A percentile compares a stretch with the other conserved stretches of the same genome.
Conservation (phyloP, 139 green algal genomes). For the Marvania coccoides region DNA sequence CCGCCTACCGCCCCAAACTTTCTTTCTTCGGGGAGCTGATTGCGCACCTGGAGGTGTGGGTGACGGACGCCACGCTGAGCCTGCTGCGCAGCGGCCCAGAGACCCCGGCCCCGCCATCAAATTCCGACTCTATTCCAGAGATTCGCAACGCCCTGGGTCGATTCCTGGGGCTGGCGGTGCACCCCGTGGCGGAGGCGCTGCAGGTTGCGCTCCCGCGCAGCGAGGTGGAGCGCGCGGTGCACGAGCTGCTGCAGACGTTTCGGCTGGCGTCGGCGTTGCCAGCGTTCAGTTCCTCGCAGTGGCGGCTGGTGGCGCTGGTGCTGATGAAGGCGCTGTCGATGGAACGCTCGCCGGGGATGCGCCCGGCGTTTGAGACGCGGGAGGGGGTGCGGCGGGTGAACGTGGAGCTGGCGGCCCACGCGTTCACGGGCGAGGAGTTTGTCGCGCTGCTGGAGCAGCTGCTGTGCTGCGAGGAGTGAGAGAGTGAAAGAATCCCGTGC, state of each 20-base stretch:
- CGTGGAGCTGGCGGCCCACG: not conserved
- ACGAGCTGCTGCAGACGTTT: conserved; percentile 18
- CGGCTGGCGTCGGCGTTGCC: conserved; percentile 15
- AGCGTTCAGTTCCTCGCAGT: conserved; percentile 19
- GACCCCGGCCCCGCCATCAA: not conserved
- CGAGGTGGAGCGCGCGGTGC: conserved; percentile 12
- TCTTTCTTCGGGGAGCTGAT: conserved; percentile 27
- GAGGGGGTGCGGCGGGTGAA: conserved; percentile 13
- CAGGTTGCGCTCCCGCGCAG: not conserved
- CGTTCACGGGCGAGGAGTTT: conserved; percentile 32
- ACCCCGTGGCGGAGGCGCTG: conserved; percentile 1
- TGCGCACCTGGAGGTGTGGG: conserved; percentile 22
- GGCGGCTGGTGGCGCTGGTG: conserved; percentile 15
- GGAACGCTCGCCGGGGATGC: conserved; percentile 10
- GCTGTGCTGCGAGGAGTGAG: not conserved
- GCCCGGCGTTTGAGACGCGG: conserved; percentile 15
- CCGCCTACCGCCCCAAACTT: too few relatives aligned
- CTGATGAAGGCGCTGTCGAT: conserved; percentile 30
- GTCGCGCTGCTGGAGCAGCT: conserved; percentile 25
- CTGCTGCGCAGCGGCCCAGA: not conserved
- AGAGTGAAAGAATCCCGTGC: too few relatives aligned
- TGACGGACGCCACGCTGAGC: conserved; percentile 6
- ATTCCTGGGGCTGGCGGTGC: conserved; percentile 4
- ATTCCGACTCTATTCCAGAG: conserved; percentile 3
- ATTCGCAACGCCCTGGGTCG: conserved; percentile 6